Evolutionary conservation across 441 rosid genomes (phyloP).

Genomic region (Macaranga tanarius): DNA sequence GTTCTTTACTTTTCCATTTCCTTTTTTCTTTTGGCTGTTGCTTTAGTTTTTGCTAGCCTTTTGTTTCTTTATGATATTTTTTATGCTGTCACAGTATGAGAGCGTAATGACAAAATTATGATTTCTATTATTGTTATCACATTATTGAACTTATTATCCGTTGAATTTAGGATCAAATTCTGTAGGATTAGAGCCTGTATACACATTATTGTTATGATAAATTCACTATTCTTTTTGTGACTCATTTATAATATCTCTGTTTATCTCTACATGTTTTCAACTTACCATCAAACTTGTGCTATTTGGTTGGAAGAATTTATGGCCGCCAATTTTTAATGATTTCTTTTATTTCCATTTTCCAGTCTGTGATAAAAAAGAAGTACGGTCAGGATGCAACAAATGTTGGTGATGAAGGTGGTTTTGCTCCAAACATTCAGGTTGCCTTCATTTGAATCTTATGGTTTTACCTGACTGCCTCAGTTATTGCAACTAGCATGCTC

Average conservation of each 20-base stretch:
- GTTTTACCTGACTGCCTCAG: not conserved
- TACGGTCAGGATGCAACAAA: slow-evolving; percentile 97
- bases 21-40: not conserved
- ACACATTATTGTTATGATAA: not conserved
- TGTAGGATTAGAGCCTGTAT: not conserved
- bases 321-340: not conserved
- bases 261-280: not conserved
- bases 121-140: not conserved
- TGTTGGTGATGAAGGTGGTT: slow-evolving; percentile 99
- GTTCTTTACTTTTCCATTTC: not conserved
- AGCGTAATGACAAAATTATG: not conserved
- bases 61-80: not conserved
- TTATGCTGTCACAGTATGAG: not conserved
- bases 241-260: not conserved
- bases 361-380: slow-evolving; percentile 94
- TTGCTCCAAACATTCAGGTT: slow-evolving; percentile 96
- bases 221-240: not conserved
- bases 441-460: not conserved
- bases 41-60: not conserved
- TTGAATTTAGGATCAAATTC: not conserved
- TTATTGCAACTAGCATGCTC: slow-evolving; percentile 11
- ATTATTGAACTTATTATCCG: not conserved
- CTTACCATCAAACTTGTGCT: not conserved
- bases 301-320: not conserved
- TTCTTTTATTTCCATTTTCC: not conserved